Conservation (phyloP, 208 protist species). For the Entamoeba histolytica region DNA sequence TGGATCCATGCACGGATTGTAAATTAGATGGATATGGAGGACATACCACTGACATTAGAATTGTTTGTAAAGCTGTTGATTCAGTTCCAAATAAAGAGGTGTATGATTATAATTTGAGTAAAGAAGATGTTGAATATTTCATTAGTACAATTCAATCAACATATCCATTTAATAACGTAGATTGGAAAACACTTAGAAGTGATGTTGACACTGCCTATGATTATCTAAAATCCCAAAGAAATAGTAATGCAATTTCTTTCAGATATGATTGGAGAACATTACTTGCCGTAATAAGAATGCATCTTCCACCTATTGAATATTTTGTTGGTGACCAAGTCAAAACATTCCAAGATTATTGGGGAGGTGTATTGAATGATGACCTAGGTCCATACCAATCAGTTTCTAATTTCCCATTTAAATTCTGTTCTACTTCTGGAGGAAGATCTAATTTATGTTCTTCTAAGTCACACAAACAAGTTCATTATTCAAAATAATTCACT, state of each 20-base stretch:
- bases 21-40: not conserved
- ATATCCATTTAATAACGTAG: not conserved
- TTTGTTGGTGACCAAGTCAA: not conserved
- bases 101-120: not conserved
- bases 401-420: not conserved
- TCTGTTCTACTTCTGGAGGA: not conserved
- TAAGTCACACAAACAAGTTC: no score
- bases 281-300: not conserved
- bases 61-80: not conserved
- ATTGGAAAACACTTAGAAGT: not conserved
- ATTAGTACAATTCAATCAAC: not conserved
- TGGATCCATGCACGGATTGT: not conserved
- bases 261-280: not conserved
- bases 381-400: not conserved
- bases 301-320: not conserved
- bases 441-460: not conserved
- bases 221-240: not conserved
- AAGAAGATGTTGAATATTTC: not conserved
- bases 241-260: not conserved
- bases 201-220: not conserved
- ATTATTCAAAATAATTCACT: no score
- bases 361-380: not conserved
- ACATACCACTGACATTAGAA: not conserved
- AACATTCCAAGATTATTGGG: not conserved
- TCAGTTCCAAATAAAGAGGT: not conserved